Evolutionary conservation across 108 stramenopile genomes (phyloP), one percentile per base, ranked within the genome.

Genomic region (Skeletonema costatum): DNA sequence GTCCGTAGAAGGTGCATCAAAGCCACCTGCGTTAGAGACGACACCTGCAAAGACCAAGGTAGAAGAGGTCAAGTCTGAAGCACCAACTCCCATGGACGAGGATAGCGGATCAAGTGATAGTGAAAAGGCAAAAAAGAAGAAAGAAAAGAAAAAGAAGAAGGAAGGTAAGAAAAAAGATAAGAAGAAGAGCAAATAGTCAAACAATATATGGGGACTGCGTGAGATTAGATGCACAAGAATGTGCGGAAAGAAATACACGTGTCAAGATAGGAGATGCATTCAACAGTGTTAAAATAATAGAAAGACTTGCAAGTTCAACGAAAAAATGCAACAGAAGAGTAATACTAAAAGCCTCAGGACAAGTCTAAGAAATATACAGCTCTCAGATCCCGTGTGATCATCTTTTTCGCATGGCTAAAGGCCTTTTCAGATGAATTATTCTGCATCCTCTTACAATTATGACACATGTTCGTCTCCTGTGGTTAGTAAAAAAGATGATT

Each of bases 141-240:
- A 74, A 59, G 56, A 73, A 35, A 64, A 73, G 19, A 74, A 66
- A 61, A 81, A 77, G 56, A 73, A 77, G 68, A 78, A 86, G 44
- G 38, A 29, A 1, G 59, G 59, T 1, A 82, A 86, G 83, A 85
- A 90, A 66, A 84, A 88, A 8, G 92, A 94, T 82, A 94, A 94
- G 87, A 85, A 88, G 68, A 93, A 93, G 81, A 86, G 88, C 70
- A 77, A 88, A 39, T 85, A 85, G 62, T 78, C 73, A 69, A 76
- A 76, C 6, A 5, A 33, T 61, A 30, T 41, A 41, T 41, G 39
- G 10, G 11, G 39, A 41, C 11, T 41, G 14, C 60, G 14, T 31
- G 14, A 21, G 19, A 61, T 61, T 60, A 2, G 7, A 61, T 14
- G 14, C 14, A 30, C 14, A 21, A 33, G 31, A 36, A 63, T 60